Base-by-base conservation (phyloP, 2,329 filamentous ascomycete species). In the Aspergillus sp. region DNA sequence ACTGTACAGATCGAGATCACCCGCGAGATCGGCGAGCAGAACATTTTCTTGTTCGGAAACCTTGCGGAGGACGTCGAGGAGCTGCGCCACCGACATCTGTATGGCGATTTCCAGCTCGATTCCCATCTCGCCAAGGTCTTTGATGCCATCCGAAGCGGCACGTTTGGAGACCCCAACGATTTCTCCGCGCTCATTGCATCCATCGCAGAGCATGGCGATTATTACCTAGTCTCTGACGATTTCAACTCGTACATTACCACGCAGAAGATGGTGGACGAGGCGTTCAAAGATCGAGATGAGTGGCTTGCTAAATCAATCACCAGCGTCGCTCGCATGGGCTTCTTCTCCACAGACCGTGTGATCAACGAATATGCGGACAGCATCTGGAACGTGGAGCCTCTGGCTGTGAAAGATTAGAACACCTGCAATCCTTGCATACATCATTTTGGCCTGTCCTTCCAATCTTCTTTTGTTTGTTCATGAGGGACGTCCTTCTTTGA, bases 31-130 rank as follows among this genome's bases (percentile, higher is more conserved):
- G 91, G 93, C 70, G 92, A 98, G 73, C 88, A 92, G 74, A 98
- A 98, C 80, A 97, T 99, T 75, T 99, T 99, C 87, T 86, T 99
- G 68, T 98, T 99, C 74, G 95, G 95, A 61, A 96, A 94, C 75
- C 85, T 99, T 20, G 88, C 95, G 57, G 95, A 99, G 77, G 92
- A 98, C 68, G 95, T 99, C 46, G 95, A 98, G 70, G 94, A 98
- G 66, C 87, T 99, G 57, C 93, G 95, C 52, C 92, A 98, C 78
- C 82, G 84, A 20, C 94, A 98, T 81, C 89, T 88, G 65, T 98
- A 96, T 78, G 89, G 90, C 63, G 81, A 86, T 46, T 91, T 96
- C 80, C 78, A 84, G 39, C 81, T 98, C 59, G 92, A 98, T 75
- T 78, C 88, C 0, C 85, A 89, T 63, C 87, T 99, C 46, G 79